phyloP scores from a whole-genome alignment of 2,329 filamentous ascomycete genomes.

The Botrytis aclada region DNA sequence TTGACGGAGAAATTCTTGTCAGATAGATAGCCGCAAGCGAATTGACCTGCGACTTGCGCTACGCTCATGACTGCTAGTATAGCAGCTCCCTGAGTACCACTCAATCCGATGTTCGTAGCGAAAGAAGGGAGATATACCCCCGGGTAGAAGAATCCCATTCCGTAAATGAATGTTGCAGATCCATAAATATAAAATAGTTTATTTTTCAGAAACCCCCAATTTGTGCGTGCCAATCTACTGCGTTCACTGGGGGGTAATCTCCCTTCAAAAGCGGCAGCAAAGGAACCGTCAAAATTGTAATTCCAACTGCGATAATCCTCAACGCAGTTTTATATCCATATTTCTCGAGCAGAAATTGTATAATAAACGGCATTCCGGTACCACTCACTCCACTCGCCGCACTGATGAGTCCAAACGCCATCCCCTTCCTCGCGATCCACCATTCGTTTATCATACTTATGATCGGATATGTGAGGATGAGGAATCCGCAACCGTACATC shows the following conservation, averaged over 20 bases:
- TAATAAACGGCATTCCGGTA: not conserved
- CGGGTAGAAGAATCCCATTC: not conserved
- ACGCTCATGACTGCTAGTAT: not conserved
- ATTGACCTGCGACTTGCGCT: not conserved
- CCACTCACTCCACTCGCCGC: not conserved
- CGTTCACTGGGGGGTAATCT: not conserved
- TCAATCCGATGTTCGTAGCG: not conserved
- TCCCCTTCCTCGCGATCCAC: slow-evolving; percentile 57
- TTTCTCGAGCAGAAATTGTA: slow-evolving; percentile 32
- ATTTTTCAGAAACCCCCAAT: not conserved
- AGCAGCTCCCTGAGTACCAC: not conserved
- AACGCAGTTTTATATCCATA: slow-evolving; percentile 45
- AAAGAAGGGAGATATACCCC: not conserved
- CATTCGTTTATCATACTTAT: slow-evolving; percentile 60
- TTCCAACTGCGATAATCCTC: slow-evolving; percentile 40
- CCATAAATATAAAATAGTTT: not conserved
- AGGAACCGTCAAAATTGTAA: slow-evolving; percentile 40
- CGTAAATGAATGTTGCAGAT: not conserved
- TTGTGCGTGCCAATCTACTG: not conserved
- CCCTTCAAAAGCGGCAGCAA: not conserved
- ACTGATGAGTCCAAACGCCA: not conserved
- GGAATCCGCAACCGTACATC: slow-evolving; percentile 58
- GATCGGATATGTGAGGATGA: slow-evolving; percentile 54
- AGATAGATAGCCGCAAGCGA: not conserved
- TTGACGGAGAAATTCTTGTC: not conserved